Conservation (phyloP, 2,329 filamentous ascomycete species). For the Escovopsis weberi region DNA sequence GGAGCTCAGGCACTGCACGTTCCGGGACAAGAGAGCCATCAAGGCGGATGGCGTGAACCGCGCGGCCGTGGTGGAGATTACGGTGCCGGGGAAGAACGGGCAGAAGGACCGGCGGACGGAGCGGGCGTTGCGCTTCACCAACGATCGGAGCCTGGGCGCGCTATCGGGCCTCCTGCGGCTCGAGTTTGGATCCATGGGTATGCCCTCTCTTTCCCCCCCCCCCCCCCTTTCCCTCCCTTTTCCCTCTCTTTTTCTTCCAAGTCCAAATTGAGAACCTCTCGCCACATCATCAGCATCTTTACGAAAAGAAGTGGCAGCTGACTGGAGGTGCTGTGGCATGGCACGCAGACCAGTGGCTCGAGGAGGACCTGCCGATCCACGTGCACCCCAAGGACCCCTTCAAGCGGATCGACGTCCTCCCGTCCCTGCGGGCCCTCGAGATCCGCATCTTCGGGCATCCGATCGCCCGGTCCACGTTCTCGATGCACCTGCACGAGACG, state of each 20-base stretch:
- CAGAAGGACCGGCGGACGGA: constrained; percentile 15
- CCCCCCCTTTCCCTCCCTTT: no score
- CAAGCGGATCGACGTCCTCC: constrained; percentile 47
- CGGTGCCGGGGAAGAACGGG: constrained; percentile 13
- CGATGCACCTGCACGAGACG: constrained; percentile 46
- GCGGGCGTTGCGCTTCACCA: constrained; percentile 23
- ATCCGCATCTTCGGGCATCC: constrained; percentile 32
- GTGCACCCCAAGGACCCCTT: constrained; percentile 54
- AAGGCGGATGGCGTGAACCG: constrained; percentile 10
- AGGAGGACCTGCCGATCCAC: constrained; percentile 44
- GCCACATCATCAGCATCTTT: no score
- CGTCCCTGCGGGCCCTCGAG: constrained; percentile 36
- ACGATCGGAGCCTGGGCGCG: constrained; percentile 21
- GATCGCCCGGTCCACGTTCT: constrained; percentile 30
- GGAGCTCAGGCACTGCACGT: constrained; percentile 15
- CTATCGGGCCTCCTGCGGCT: constrained; percentile 19
- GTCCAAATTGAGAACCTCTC: no score
- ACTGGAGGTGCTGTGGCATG: no score
- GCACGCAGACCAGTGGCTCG: constrained; percentile 28
- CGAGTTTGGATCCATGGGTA: constrained; percentile 22
- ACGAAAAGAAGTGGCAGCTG: no score
- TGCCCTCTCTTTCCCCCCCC: no score
- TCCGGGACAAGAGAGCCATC: constrained; percentile 14
- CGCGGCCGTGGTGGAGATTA: constrained; percentile 18
- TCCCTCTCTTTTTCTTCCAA: not conserved